These are phyloP conservation scores for Penicillium sclerotigenum DNA, from an alignment of 2,329 filamentous ascomycete genomes.

Conservation along the genomic window DNA sequence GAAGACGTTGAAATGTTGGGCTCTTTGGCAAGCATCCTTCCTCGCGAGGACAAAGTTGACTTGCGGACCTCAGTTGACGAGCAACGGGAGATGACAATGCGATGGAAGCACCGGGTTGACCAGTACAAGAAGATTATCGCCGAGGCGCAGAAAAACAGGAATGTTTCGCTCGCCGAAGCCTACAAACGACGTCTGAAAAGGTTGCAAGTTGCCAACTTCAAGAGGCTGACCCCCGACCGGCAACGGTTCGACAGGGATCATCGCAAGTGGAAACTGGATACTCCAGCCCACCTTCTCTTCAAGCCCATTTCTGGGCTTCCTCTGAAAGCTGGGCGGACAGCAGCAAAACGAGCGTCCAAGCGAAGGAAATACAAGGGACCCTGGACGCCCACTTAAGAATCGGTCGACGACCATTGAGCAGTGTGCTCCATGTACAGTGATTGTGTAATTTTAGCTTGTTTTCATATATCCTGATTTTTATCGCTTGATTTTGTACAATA, in stretches of 20 bases:
- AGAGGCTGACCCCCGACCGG: neutral
- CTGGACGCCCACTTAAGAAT: neutral
- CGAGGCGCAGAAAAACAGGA: neutral
- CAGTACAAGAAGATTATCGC: neutral
- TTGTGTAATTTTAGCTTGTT: neutral
- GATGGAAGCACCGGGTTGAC: neutral
- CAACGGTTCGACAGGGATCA: neutral
- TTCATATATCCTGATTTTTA: neutral
- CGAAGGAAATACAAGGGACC: neutral
- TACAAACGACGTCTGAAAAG: neutral
- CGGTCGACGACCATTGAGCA: neutral
- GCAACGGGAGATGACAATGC: neutral
- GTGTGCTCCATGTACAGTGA: neutral
- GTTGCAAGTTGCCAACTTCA: neutral
- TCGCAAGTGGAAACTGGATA: neutral
- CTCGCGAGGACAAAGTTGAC: slow-evolving; percentile 10
- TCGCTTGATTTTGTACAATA: neutral
- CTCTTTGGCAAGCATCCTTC: neutral
- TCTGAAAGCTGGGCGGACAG: neutral
- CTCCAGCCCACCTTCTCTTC: neutral
- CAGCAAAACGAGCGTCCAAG: neutral
- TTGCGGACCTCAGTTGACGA: neutral
- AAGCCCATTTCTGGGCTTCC: neutral
- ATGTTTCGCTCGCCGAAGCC: neutral
- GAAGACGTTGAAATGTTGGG: neutral